A percentile compares a stretch with the other conserved stretches of the same genome.
Evolutionary conservation across 2,329 filamentous ascomycete genomes (phyloP).

Genomic region (Cercospora canescens): DNA sequence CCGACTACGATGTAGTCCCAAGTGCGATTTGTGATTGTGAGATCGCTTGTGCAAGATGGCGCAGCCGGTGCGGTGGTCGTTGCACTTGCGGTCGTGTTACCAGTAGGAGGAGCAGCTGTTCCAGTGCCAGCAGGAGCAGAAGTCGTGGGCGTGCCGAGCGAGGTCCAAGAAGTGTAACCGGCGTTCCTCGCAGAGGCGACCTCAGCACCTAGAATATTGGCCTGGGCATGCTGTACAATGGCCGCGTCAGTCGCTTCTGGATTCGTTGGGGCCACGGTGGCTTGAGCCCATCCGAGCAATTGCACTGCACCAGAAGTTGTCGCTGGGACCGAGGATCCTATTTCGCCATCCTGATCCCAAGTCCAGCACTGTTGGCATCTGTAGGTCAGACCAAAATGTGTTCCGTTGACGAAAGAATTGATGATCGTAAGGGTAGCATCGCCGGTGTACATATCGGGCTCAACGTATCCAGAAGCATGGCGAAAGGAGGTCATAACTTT

Average conservation of each 20-base stretch:
- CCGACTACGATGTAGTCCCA: slow-evolving; percentile 68
- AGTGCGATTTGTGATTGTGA: slow-evolving; percentile 41
- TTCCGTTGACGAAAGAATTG: slow-evolving; percentile 57
- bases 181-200: slow-evolving; percentile 48
- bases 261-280: slow-evolving; percentile 28
- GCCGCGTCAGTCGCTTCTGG: slow-evolving; percentile 43
- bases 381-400: slow-evolving; percentile 64
- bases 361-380: slow-evolving; percentile 56
- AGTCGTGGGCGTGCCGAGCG: slow-evolving; percentile 40
- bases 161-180: slow-evolving; percentile 44
- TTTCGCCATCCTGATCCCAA: slow-evolving; percentile 46
- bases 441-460: slow-evolving; percentile 61
- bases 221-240: slow-evolving; percentile 58
- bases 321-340: slow-evolving; percentile 40
- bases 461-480: slow-evolving; percentile 59
- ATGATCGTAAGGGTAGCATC: slow-evolving; percentile 63
- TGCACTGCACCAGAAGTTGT: slow-evolving; percentile 35
- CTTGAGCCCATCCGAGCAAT: slow-evolving; percentile 34
- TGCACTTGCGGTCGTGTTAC: slow-evolving; percentile 16
- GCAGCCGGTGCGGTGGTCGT: slow-evolving; percentile 17
- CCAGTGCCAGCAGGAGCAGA: slow-evolving; percentile 39
- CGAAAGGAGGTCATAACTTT: slow-evolving; percentile 60
- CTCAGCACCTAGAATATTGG: slow-evolving; percentile 54
- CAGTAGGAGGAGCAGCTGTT: slow-evolving; percentile 12
- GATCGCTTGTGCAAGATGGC: slow-evolving; percentile 28